phyloP scores from a whole-genome alignment of 345 rosid genomes.

The Syzygium oleosum region DNA sequence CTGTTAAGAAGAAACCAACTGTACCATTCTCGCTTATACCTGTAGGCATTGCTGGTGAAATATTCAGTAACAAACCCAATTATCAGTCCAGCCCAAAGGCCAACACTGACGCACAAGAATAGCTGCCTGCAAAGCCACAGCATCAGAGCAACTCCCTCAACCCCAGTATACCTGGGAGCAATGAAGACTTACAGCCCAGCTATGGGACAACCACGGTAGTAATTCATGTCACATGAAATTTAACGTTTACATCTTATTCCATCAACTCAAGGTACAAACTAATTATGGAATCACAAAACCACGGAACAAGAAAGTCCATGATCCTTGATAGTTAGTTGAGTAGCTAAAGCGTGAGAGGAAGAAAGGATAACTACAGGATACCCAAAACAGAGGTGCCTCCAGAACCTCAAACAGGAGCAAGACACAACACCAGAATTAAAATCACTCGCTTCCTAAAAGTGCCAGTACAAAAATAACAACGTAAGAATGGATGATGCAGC shows the following conservation, averaged over 20 bases:
- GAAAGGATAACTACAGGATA: background rate
- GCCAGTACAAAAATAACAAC: background rate
- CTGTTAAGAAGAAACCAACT: background rate
- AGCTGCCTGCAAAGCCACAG: background rate
- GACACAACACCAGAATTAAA: background rate
- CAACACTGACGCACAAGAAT: background rate
- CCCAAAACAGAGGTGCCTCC: background rate
- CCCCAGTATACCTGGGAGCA: background rate
- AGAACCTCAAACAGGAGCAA: background rate
- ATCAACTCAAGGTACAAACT: background rate
- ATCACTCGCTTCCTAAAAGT: background rate
- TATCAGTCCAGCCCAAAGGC: background rate
- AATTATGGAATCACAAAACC: background rate
- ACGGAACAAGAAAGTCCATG: background rate
- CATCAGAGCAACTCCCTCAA: background rate
- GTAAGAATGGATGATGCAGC: background rate
- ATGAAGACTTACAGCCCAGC: background rate
- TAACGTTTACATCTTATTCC: background rate
- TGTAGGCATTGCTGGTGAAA: background rate
- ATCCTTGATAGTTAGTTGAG: background rate
- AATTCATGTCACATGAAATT: background rate
- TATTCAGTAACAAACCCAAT: conserved; percentile 1
- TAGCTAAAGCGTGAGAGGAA: background rate
- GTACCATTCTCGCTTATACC: background rate
- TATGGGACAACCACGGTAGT: background rate